These are phyloP conservation scores for Saccharum officinarum DNA, from an alignment of 176 grass and related monocot species.

Conservation along the genomic window DNA sequence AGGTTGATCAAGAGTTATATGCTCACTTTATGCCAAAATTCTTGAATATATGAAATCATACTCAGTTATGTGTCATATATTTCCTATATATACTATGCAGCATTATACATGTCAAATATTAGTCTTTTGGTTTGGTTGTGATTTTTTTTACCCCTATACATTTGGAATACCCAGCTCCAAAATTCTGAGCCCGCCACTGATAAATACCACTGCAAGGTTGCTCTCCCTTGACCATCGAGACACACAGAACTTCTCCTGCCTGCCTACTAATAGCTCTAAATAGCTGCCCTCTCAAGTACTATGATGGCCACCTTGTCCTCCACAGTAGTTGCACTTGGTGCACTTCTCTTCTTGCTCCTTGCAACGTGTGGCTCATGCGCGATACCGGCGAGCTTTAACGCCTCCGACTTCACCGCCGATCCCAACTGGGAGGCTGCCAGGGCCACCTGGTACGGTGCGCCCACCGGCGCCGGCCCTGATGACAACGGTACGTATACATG, in stretches of 20 bases:
- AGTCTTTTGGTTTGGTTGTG: too few species aligned
- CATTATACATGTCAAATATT: too few species aligned
- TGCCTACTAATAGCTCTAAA: not conserved
- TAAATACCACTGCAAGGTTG: conserved; percentile 36
- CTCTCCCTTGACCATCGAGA: conserved; percentile 25
- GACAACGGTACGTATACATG: conserved; percentile 40
- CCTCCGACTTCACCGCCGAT: conserved; percentile 41
- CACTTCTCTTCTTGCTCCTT: conserved; percentile 33
- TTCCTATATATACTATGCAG: too few species aligned
- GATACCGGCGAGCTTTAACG: not conserved
- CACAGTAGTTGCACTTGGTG: conserved; percentile 10
- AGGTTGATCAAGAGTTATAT: too few species aligned
- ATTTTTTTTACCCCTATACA: too few species aligned
- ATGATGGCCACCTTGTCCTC: not conserved
- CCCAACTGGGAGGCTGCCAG: conserved; percentile 47
- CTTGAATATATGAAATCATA: too few species aligned
- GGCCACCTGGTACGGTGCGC: conserved; percentile 76
- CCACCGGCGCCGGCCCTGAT: conserved; percentile 60
- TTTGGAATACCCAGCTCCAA: too few species aligned
- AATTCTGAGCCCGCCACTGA: not conserved
- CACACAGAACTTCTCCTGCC: conserved; percentile 19
- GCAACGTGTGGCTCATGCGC: conserved; percentile 17
- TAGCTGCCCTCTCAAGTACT: not conserved
- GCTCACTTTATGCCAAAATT: too few species aligned
- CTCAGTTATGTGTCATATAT: too few species aligned